Conservation (phyloP, 2,329 filamentous ascomycete genomes). For the Setomelanomma holmii region DNA sequence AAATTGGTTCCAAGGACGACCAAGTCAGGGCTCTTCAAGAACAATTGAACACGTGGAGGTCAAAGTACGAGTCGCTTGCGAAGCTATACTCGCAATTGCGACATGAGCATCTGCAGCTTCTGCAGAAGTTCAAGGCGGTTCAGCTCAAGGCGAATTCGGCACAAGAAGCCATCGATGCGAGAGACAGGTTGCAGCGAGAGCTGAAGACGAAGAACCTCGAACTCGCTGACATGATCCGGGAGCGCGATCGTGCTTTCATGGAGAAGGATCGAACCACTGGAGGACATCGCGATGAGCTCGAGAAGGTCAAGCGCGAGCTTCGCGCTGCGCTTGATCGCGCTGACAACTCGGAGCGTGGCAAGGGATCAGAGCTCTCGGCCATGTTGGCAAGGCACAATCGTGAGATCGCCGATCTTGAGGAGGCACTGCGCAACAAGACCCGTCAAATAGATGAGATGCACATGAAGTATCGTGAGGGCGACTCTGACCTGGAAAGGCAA, state of each 20-base stretch:
- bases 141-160: constrained; percentile 97
- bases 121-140: constrained; percentile 95
- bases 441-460: constrained; percentile 85
- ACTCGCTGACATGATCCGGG: constrained; percentile 96
- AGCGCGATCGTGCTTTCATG: constrained; percentile 90
- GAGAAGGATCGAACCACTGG: constrained; percentile 89
- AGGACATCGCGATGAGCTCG: constrained; percentile 88
- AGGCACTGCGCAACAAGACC: constrained; percentile 86
- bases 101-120: constrained; percentile 90
- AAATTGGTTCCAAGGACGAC: constrained; percentile 88
- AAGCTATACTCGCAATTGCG: constrained; percentile 97
- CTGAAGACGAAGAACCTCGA: constrained; percentile 99
- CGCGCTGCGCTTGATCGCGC: constrained; percentile 89
- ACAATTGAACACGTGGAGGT: constrained; percentile 96
- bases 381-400: constrained; percentile 96
- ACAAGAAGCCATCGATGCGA: constrained; percentile 92
- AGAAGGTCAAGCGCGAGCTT: constrained; percentile 93
- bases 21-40: constrained; percentile 92
- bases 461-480: constrained; percentile 77
- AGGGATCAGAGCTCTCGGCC: constrained; percentile 92
- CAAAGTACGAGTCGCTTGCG: constrained; percentile 94
- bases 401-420: constrained; percentile 95
- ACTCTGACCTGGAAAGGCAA: constrained; percentile 82
- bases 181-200: constrained; percentile 95
- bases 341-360: constrained; percentile 89